These are phyloP conservation scores for Phytophthora gonapodyides DNA, from an alignment of 352 stramenopile species.

Conservation along the genomic window DNA sequence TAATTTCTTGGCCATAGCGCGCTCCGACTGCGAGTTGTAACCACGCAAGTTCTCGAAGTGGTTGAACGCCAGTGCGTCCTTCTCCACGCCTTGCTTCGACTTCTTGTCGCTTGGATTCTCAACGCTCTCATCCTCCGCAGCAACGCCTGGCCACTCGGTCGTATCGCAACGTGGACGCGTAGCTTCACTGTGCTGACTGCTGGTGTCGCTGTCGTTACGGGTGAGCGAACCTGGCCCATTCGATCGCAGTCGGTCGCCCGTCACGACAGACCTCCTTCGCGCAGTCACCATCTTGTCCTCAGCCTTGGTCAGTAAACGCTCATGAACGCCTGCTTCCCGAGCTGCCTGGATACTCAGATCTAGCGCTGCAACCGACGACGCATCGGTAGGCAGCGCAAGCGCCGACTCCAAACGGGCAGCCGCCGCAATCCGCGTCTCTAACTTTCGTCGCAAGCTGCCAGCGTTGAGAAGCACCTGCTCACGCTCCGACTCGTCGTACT, in stretches of 20 bases:
- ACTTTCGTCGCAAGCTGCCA: slow-evolving; percentile 47
- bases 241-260: slow-evolving; percentile 30
- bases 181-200: slow-evolving; percentile 26
- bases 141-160: slow-evolving; percentile 45
- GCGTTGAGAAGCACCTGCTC: slow-evolving; percentile 49
- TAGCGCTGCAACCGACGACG: slow-evolving; percentile 51
- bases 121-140: slow-evolving; percentile 34
- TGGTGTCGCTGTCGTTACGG: slow-evolving; percentile 37
- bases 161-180: slow-evolving; percentile 46
- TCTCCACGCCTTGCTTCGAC: slow-evolving; percentile 40
- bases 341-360: slow-evolving; percentile 63
- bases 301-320: slow-evolving; percentile 59
- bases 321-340: slow-evolving; percentile 61
- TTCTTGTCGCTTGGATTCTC: slow-evolving; percentile 41
- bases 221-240: slow-evolving; percentile 26
- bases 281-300: slow-evolving; percentile 58
- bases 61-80: slow-evolving; percentile 61
- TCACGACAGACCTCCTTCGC: slow-evolving; percentile 27
- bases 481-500: slow-evolving; percentile 39
- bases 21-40: slow-evolving; percentile 54
- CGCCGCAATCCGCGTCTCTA: slow-evolving; percentile 56
- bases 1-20: slow-evolving; percentile 52
- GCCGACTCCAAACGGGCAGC: slow-evolving; percentile 51
- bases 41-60: slow-evolving; percentile 73
- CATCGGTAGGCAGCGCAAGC: slow-evolving; percentile 47